Percentiles rank a stretch among this genome's conserved stretches.
phyloP scores from a whole-genome alignment of 1,284 basidiomycete genomes.

The Retiboletus flavoniger region DNA sequence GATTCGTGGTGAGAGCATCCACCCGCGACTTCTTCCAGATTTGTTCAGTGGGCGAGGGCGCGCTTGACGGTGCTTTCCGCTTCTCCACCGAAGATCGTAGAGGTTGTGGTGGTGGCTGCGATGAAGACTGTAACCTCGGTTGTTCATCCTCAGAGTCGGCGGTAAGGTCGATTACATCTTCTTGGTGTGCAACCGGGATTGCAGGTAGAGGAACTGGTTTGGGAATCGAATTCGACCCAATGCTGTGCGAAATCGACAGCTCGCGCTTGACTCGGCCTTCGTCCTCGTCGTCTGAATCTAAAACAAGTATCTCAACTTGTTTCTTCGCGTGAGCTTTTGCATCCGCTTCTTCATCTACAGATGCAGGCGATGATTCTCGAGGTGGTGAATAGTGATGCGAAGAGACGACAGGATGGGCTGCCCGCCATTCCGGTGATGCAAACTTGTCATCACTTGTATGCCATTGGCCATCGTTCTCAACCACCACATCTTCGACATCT shows the following conservation, averaged over 20 bases:
- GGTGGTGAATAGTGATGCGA: constrained; percentile 32
- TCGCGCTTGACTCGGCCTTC: constrained; percentile 73
- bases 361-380: constrained; percentile 36
- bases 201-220: constrained; percentile 19
- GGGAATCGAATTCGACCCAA: constrained; percentile 38
- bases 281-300: constrained; percentile 76
- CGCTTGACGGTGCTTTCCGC: constrained; percentile 53
- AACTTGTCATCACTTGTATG: constrained; percentile 87
- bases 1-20: constrained; percentile 33
- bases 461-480: constrained; percentile 96
- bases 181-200: constrained; percentile 25
- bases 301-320: constrained; percentile 64
- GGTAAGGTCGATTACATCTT: constrained; percentile 76
- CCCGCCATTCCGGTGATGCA: constrained; percentile 71
- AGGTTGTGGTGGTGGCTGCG: constrained; percentile 22
- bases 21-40: constrained; percentile 72
- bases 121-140: constrained; percentile 36
- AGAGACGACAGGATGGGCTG: constrained; percentile 43
- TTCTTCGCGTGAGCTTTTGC: constrained; percentile 40
- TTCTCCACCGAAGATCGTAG: constrained; percentile 42
- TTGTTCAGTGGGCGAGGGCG: constrained; percentile 56
- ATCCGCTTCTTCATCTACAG: constrained; percentile 42
- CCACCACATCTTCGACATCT: constrained; percentile 84
- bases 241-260: constrained; percentile 57
- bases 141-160: constrained; percentile 73